Evolutionary conservation across 495 filamentous ascomycete species (phyloP), one percentile per base, ranked within the genome.

Genomic region (Trypethelium eluteriae): DNA sequence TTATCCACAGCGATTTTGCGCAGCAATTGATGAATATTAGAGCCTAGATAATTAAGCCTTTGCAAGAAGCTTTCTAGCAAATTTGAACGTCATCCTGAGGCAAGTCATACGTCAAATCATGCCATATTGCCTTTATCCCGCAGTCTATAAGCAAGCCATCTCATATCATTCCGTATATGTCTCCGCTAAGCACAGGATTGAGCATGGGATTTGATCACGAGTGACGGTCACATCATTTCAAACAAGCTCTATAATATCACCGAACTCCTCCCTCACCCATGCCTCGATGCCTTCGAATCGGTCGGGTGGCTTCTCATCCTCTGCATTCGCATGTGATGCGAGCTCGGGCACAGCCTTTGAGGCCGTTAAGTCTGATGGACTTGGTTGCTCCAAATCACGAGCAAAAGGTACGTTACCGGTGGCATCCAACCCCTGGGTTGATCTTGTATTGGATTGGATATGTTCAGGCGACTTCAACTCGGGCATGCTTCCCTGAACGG

Each of bases 161-260:
- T 44, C 41, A 44, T 44, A 7, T 44, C 14, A 44, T 14, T 44
- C 14, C 49, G 11, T 5, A 53, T 14, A 11, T 18, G 18, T 53
- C 49, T 16, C 10, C 49, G 18, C 11, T 32, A 59, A 59, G 32
- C 32, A 59, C 6, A 36, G 3, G 25, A 25, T 25, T 25, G 25
- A 25, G 25, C 25, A 25, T 25, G 25, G 25, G 25, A 25, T 6
- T 35, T 3, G 36, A 9, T n/a, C 11, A 7, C 25, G 18, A 10
- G 7, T 34, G 18, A 10, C 25, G 14, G n/a, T 59, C 32, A 34
- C 7, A n/a, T 36, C 32, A 18, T 14, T 5, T 50, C 36, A 66
- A 25, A 66, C 64, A 39, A 66, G 57, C 14, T 66, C 64, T 6
- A 62, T 36, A 25, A 61, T 39, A 44, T 66, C 64, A 25, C 64